Conservation (phyloP, 2,329 filamentous ascomycete species). For the Penicillium polonicum region DNA sequence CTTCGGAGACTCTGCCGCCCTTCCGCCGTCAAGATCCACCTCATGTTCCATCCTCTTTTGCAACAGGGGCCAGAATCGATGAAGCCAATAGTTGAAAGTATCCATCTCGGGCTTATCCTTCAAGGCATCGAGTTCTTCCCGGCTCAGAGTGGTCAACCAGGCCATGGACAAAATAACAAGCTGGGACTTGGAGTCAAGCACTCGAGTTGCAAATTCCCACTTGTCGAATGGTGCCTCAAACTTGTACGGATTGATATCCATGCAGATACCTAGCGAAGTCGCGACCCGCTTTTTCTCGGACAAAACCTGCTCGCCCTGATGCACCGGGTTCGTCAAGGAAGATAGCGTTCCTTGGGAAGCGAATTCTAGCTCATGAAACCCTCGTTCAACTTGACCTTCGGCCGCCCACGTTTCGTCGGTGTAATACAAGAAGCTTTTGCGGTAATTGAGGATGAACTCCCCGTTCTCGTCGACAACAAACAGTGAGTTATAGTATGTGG, state of each 20-base stretch:
- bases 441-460: constrained; percentile 58
- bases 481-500: constrained; percentile 57
- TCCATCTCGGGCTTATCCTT: constrained; percentile 54
- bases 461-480: constrained; percentile 58
- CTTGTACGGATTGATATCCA: constrained; percentile 62
- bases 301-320: neutral
- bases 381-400: constrained; percentile 47
- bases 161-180: constrained; percentile 63
- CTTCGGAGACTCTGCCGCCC: constrained; percentile 22
- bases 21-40: constrained; percentile 27
- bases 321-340: neutral
- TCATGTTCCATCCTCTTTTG: constrained; percentile 31
- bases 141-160: constrained; percentile 56
- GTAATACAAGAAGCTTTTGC: constrained; percentile 65
- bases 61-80: constrained; percentile 56
- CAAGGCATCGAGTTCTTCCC: constrained; percentile 48
- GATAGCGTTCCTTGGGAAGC: neutral
- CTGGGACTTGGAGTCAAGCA: constrained; percentile 48
- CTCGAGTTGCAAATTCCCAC: constrained; percentile 61
- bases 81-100: constrained; percentile 64
- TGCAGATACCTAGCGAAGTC: constrained; percentile 51
- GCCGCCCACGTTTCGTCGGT: constrained; percentile 65
- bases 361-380: constrained; percentile 32
- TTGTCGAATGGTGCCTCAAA: constrained; percentile 57
- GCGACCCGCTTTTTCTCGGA: constrained; percentile 30